Percentiles rank a stretch among this genome's conserved stretches.
These are phyloP conservation scores for Lepraria neglecta DNA, from an alignment of 495 filamentous ascomycete genomes.

Conservation along the genomic window DNA sequence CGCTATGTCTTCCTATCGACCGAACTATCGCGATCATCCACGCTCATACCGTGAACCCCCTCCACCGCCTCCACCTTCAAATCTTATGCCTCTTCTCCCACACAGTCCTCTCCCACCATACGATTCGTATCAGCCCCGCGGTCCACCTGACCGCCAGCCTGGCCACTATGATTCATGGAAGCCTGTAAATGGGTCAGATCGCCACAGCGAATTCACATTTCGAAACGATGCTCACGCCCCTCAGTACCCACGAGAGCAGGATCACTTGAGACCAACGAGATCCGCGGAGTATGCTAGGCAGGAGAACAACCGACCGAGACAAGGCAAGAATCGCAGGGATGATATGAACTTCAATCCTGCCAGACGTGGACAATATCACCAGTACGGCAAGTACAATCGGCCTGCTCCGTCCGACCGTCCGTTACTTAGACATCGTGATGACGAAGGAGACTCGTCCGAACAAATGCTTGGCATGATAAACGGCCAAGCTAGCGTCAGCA, in stretches of 20 bases:
- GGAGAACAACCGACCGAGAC: constrained; percentile 1
- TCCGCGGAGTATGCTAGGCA: constrained; percentile 1
- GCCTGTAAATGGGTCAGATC: neutral
- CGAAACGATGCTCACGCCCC: constrained; percentile 26
- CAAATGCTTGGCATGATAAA: constrained; percentile 30
- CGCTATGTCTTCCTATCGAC: constrained; percentile 21
- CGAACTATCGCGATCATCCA: constrained; percentile 11
- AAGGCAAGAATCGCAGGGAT: constrained; percentile 10
- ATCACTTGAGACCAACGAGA: constrained; percentile 10
- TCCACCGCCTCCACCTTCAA: constrained; percentile 21
- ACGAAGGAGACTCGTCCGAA: constrained; percentile 33
- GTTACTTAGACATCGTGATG: constrained; percentile 37
- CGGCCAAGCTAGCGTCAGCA: constrained; percentile 31
- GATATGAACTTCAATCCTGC: constrained; percentile 20
- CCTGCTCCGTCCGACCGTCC: constrained; percentile 43
- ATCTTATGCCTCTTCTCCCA: constrained; percentile 19
- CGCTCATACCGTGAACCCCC: constrained; percentile 6
- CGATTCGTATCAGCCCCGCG: constrained; percentile 6
- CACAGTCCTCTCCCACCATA: constrained; percentile 16
- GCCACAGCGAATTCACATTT: constrained; percentile 41
- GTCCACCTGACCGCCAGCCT: neutral
- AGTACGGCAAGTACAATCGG: constrained; percentile 27
- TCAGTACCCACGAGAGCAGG: constrained; percentile 18
- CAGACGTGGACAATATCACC: constrained; percentile 9
- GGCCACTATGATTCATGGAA: constrained; percentile 15